These are phyloP conservation scores for Buxus sempervirens DNA, from an alignment of 164 flowering plant species.

Conservation along the genomic window DNA sequence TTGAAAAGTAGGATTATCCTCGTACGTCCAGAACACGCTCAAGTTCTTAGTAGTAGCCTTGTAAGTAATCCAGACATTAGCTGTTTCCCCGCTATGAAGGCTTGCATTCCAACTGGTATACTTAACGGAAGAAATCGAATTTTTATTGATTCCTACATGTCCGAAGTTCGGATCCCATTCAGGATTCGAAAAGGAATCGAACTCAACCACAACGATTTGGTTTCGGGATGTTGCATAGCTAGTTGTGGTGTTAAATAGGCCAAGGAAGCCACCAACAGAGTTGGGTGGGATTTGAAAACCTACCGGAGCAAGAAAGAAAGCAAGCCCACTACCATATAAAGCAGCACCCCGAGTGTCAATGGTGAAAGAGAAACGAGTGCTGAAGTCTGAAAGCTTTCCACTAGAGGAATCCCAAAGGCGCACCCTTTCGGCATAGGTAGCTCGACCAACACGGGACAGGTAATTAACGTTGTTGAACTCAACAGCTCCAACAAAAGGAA, in stretches of 20 bases:
- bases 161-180: conserved; percentile 22
- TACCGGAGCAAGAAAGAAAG: conserved; percentile 30
- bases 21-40: too few species aligned
- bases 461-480: conserved; percentile 10
- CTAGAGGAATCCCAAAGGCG: conserved; percentile 27
- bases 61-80: conserved; percentile 25
- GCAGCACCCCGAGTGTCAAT: neutral
- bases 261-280: conserved; percentile 25
- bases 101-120: conserved; percentile 22
- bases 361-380: conserved; percentile 27
- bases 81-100: conserved; percentile 16
- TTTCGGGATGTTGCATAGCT: neutral
- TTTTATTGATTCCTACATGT: conserved; percentile 31
- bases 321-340: conserved; percentile 17
- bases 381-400: conserved; percentile 29
- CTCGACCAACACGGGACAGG: conserved; percentile 19
- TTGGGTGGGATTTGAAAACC: conserved; percentile 24
- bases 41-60: conserved; percentile 26
- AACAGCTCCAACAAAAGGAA: conserved; percentile 19
- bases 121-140: conserved; percentile 19
- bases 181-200: conserved; percentile 17
- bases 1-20: too few species aligned
- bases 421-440: conserved; percentile 14
- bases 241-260: conserved; percentile 21
- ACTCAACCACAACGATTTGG: conserved; percentile 22